phyloP scores from a whole-genome alignment of 2,329 filamentous ascomycete genomes.

The Aspergillus neoniger region DNA sequence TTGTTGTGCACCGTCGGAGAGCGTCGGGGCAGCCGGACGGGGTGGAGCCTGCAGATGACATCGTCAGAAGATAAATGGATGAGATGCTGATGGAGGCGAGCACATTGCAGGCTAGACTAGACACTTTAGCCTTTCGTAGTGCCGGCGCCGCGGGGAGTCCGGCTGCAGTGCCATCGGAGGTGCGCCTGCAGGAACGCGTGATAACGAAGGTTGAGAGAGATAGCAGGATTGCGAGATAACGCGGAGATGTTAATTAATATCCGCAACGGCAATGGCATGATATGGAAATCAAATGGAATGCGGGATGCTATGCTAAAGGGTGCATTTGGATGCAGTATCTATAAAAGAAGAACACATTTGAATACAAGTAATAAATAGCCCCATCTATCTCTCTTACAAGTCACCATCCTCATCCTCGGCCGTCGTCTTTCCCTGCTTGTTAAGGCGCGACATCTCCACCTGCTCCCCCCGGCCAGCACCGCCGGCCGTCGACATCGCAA shows the following conservation, averaged over 20 bases:
- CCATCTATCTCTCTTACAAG: constrained; percentile 25
- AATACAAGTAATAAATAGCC: constrained; percentile 16
- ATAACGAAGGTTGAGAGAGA: background rate
- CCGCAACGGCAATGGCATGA: no score
- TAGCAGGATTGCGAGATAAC: background rate
- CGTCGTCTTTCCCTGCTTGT: constrained; percentile 27
- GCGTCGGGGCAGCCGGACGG: background rate
- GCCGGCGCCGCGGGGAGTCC: background rate
- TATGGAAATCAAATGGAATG: no score
- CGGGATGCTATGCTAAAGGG: background rate
- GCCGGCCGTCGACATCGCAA: constrained; percentile 66
- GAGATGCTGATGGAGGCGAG: background rate
- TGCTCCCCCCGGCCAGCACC: constrained; percentile 50
- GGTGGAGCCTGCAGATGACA: constrained; percentile 1
- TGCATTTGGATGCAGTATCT: constrained; percentile 1
- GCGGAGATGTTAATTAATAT: no score
- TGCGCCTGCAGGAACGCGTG: background rate
- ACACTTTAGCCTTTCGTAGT: background rate
- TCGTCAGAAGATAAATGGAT: background rate
- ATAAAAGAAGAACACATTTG: constrained; percentile 1
- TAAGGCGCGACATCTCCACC: constrained; percentile 57
- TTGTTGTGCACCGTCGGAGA: constrained; percentile 1
- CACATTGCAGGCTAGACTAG: background rate
- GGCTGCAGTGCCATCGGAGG: background rate
- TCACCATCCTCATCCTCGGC: constrained; percentile 36